These are phyloP conservation scores for Huntiella savannae DNA, from an alignment of 2,329 filamentous ascomycete species.

Conservation along the genomic window DNA sequence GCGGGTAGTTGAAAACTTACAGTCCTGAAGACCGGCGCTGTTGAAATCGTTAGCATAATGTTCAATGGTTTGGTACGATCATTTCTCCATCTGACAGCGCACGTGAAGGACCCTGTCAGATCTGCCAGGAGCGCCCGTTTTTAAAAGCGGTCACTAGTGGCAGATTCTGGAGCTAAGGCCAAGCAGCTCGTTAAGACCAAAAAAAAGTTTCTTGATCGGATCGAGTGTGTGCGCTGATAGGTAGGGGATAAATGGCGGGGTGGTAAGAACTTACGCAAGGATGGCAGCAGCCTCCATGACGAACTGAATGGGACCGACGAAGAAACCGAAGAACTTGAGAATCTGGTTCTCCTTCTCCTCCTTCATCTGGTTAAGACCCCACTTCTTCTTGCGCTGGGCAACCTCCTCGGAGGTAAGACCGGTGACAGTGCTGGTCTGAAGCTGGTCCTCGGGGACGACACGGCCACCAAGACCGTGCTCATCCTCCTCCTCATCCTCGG, in stretches of 20 bases:
- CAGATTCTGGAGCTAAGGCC: too few relatives aligned
- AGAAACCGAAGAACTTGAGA: conserved; percentile 68
- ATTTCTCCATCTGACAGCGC: too few relatives aligned
- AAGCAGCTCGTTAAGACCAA: too few relatives aligned
- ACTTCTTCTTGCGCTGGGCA: conserved; percentile 42
- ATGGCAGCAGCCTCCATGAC: conserved; percentile 79
- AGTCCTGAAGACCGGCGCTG: conserved; percentile 12
- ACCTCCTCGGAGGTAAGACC: conserved; percentile 61
- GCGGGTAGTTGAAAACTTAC: conserved; percentile 5
- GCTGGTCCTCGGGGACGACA: conserved; percentile 51
- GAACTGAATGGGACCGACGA: conserved; percentile 78
- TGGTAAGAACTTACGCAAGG: conserved; percentile 63
- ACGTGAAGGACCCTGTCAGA: too few relatives aligned
- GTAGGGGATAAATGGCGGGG: conserved; percentile 19
- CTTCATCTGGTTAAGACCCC: conserved; percentile 74
- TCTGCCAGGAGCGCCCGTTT: too few relatives aligned
- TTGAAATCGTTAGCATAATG: conserved; percentile 7
- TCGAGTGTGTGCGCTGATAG: background rate
- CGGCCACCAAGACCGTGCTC: conserved; percentile 31
- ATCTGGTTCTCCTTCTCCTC: conserved; percentile 75
- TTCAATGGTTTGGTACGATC: too few relatives aligned
- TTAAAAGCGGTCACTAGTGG: too few relatives aligned
- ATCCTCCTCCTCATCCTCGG: conserved; percentile 42
- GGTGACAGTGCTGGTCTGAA: conserved; percentile 49
- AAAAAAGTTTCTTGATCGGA: background rate